phyloP scores from a whole-genome alignment of 2,329 filamentous ascomycete genomes.

The Talaromyces sp. region DNA sequence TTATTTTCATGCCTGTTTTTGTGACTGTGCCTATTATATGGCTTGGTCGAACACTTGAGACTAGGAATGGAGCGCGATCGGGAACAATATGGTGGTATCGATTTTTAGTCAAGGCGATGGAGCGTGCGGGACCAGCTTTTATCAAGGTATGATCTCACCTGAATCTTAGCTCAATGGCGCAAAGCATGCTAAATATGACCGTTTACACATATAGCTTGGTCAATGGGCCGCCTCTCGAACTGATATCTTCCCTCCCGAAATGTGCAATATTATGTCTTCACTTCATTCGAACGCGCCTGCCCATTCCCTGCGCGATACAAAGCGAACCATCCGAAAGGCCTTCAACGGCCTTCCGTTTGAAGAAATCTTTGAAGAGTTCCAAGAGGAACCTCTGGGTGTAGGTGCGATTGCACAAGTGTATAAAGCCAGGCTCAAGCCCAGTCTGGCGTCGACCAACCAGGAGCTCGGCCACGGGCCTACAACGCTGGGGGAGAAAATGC shows the following conservation, averaged over 20 bases:
- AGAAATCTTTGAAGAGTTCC: slow-evolving; percentile 94
- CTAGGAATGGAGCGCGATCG: slow-evolving; percentile 71
- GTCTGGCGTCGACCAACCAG: slow-evolving; percentile 66
- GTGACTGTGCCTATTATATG: slow-evolving; percentile 77
- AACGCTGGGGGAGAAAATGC: slow-evolving; percentile 69
- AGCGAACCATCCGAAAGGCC: slow-evolving; percentile 74
- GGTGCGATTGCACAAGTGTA: slow-evolving; percentile 98
- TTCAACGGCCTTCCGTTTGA: slow-evolving; percentile 80
- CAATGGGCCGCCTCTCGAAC: slow-evolving; percentile 98
- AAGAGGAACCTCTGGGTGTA: slow-evolving; percentile 85
- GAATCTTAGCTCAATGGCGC: neutral
- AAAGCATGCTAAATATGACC: neutral
- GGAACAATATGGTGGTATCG: slow-evolving; percentile 95
- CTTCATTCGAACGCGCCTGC: slow-evolving; percentile 93
- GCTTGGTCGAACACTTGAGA: slow-evolving; percentile 67
- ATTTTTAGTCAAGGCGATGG: slow-evolving; percentile 86
- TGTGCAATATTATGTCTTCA: slow-evolving; percentile 92
- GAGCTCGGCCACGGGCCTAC: slow-evolving; percentile 56
- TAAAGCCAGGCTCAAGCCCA: slow-evolving; percentile 85
- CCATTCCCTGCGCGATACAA: slow-evolving; percentile 80
- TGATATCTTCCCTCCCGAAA: slow-evolving; percentile 91
- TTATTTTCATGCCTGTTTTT: slow-evolving; percentile 91
- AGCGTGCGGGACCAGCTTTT: slow-evolving; percentile 89
- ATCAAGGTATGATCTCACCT: slow-evolving; percentile 70
- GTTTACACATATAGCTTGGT: slow-evolving; percentile 63